Evolutionary conservation across 345 rosid species (phyloP), one percentile per base, ranked within the genome.

Genomic region (Salix viminalis): DNA sequence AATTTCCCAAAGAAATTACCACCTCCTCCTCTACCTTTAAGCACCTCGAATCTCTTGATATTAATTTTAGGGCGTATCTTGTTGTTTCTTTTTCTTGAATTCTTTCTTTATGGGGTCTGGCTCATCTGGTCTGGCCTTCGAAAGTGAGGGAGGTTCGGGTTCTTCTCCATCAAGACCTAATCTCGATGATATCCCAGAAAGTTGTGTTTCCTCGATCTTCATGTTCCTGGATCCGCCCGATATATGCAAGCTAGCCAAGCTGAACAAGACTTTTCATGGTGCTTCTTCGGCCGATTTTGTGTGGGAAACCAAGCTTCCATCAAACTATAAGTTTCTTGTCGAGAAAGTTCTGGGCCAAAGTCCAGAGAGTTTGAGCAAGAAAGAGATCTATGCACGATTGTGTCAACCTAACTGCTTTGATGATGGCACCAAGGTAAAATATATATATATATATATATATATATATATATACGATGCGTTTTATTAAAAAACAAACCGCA

Each of bases 251-350:
- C 82, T 95, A 11, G 97, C 97, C 4, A 52, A 83, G 77, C 77
- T 95, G 71, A 90, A 79, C 83, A 75, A 71, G 70, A 82, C 91
- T 26, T 95, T 95, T 24, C 89, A 69, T 37, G 87, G 86, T 1
- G 97, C 99, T 54, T 91, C 97, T 5, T 81, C 76, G 72, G 89
- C 90, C 12, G 96, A 95, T 79, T 89, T 85, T 42, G 86, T 95
- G 18, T 95, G 97, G 99, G 97, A 88, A 79, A 85, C 86, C 6
- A 92, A 95, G 82, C 82, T 95, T 64, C 99, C 99, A 16, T 73
- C 86, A 21, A 95, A 91, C 70, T 95, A 95, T 46, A 83, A 81
- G 80, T 91, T 79, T 70, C 86, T 95, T 26, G 88, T 88, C 16
- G 8, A 69, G 46, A 86, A 88, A 76, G 79, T 92, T 41, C 79